phyloP scores from a whole-genome alignment of 805 yeast genomes.

The Candida corydali region DNA sequence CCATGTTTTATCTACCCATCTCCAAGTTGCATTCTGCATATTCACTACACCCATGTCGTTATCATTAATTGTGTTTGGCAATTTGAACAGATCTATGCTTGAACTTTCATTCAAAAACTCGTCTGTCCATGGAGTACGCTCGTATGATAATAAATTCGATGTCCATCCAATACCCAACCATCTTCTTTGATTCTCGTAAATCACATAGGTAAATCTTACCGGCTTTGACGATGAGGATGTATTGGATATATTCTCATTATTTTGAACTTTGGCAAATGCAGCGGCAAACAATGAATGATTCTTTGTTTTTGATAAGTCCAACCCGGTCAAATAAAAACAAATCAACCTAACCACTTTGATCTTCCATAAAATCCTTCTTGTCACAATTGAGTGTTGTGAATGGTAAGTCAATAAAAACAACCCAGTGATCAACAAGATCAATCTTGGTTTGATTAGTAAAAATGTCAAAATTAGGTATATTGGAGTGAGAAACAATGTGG shows the following conservation, averaged over 20 bases:
- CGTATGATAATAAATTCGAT: slow-evolving; percentile 82
- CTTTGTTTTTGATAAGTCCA: slow-evolving; percentile 57
- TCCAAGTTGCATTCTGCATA: slow-evolving; percentile 77
- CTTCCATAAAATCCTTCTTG: slow-evolving; percentile 83
- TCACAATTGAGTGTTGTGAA: slow-evolving; percentile 78
- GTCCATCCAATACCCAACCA: slow-evolving; percentile 99
- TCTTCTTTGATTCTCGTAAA: slow-evolving; percentile 91
- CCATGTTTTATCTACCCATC: slow-evolving; percentile 95
- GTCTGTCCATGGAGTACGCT: slow-evolving; percentile 96
- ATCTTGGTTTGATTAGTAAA: slow-evolving; percentile 68
- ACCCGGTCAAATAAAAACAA: slow-evolving; percentile 81
- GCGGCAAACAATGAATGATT: slow-evolving; percentile 49
- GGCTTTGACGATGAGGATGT: slow-evolving; percentile 29
- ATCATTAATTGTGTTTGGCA: slow-evolving; percentile 57
- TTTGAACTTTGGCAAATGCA: slow-evolving; percentile 51
- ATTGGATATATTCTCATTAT: slow-evolving; percentile 18
- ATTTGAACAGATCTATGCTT: slow-evolving; percentile 68
- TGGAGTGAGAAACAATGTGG: slow-evolving; percentile 85
- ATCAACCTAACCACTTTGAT: slow-evolving; percentile 64
- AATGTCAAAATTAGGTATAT: slow-evolving; percentile 67
- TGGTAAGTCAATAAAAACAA: slow-evolving; percentile 72
- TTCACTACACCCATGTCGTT: slow-evolving; percentile 1
- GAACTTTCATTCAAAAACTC: slow-evolving; percentile 86
- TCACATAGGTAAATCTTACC: slow-evolving; percentile 83
- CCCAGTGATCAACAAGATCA: slow-evolving; percentile 56